A percentile compares a stretch with the other conserved stretches of the same genome.
These are phyloP conservation scores for Fremontodendron californicum DNA, from an alignment of 345 rosid genomes.

Conservation along the genomic window DNA sequence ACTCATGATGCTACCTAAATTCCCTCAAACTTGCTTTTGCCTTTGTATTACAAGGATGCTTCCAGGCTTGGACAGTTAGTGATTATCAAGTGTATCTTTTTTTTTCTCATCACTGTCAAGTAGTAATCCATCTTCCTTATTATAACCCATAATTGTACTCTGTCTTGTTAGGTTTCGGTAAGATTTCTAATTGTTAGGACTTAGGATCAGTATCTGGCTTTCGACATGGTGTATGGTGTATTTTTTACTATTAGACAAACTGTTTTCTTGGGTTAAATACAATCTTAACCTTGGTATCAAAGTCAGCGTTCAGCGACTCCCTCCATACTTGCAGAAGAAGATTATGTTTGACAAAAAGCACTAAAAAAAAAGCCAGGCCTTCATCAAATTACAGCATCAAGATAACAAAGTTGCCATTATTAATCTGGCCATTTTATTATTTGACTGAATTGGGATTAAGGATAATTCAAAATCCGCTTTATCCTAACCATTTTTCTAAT, in stretches of 20 bases:
- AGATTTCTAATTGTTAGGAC: no score
- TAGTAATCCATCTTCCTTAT: slow-evolving; percentile 4
- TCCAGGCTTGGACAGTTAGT: neutral
- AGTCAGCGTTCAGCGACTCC: no score
- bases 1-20: neutral
- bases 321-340: no score
- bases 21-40: neutral
- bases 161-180: slow-evolving; percentile 27
- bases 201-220: slow-evolving; percentile 22
- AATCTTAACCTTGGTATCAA: no score
- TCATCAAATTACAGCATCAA: no score
- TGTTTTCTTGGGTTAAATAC: no score
- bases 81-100: neutral
- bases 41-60: neutral
- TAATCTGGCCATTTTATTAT: neutral
- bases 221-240: slow-evolving; percentile 13
- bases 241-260: neutral
- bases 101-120: neutral
- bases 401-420: no score
- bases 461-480: no score
- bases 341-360: no score
- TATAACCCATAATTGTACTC: slow-evolving; percentile 22
- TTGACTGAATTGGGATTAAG: neutral
- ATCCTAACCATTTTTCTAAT: no score
- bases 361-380: no score